phyloP scores from a whole-genome alignment of 1,284 basidiomycete species.

The Sphagnurus paluster region DNA sequence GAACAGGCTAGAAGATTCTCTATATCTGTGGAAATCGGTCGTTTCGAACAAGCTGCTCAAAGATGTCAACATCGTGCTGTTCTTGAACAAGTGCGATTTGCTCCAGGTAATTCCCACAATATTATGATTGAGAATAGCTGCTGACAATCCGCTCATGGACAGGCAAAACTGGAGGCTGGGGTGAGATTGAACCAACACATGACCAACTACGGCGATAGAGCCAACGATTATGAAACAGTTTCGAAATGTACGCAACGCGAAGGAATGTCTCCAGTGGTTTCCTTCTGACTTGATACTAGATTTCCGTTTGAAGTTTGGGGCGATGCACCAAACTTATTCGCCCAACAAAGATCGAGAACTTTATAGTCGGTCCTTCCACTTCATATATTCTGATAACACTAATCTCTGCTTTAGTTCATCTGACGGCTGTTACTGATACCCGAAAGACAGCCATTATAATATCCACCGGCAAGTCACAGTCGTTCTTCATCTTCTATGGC shows the following conservation, averaged over 20 bases:
- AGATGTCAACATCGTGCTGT: constrained; percentile 72
- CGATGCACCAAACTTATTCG: constrained; percentile 63
- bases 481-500: background rate
- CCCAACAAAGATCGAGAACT: constrained; percentile 70
- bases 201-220: constrained; percentile 63
- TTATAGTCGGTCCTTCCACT: constrained; percentile 49
- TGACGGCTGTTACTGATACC: constrained; percentile 78
- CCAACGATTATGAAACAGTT: constrained; percentile 74
- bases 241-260: constrained; percentile 55
- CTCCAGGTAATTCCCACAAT: constrained; percentile 46
- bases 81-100: constrained; percentile 78
- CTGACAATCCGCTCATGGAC: constrained; percentile 1
- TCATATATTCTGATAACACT: background rate
- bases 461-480: constrained; percentile 42
- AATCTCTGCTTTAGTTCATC: constrained; percentile 51
- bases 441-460: constrained; percentile 57
- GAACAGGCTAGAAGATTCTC: constrained; percentile 76
- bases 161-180: constrained; percentile 74
- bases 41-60: constrained; percentile 68
- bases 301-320: constrained; percentile 70
- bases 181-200: constrained; percentile 69
- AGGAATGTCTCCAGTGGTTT: background rate
- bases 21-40: constrained; percentile 68
- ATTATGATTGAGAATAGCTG: background rate
- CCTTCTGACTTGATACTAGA: constrained; percentile 41